Conservation (phyloP, 768 basidiomycete genomes). For the Rhodosporidiobolus sp. region DNA sequence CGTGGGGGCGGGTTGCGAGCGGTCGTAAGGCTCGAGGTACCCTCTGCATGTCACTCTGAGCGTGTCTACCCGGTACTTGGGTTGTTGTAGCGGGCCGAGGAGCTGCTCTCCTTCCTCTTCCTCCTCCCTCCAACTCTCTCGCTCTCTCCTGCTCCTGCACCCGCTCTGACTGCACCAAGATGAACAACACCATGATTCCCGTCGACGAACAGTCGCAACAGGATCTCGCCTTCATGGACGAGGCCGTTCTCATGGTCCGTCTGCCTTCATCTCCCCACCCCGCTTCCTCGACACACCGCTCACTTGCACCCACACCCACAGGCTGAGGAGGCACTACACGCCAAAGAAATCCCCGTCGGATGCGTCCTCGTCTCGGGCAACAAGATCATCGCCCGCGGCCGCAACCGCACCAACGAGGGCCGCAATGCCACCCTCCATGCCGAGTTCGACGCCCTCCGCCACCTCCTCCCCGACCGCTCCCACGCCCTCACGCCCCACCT, state of each 20-base stretch:
- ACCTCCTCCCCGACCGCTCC: slow-evolving; percentile 63
- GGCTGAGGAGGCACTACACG: slow-evolving; percentile 69
- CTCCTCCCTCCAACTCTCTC: too few relatives aligned
- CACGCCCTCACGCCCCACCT: slow-evolving; percentile 18
- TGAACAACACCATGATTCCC: slow-evolving; percentile 40
- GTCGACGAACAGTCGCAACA: slow-evolving; percentile 47
- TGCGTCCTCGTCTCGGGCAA: slow-evolving; percentile 85
- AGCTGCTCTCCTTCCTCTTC: too few relatives aligned
- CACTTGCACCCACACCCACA: slow-evolving; percentile 8
- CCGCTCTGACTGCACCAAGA: not conserved
- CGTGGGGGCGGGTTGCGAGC: too few relatives aligned
- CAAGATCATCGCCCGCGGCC: slow-evolving; percentile 73
- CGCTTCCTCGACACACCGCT: not conserved
- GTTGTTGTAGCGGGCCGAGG: too few relatives aligned
- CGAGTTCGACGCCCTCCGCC: slow-evolving; percentile 92
- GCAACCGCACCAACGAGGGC: slow-evolving; percentile 92
- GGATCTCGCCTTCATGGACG: slow-evolving; percentile 67
- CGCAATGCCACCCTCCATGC: slow-evolving; percentile 94
- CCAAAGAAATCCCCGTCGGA: slow-evolving; percentile 90
- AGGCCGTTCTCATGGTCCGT: slow-evolving; percentile 75
- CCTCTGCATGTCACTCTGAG: not conserved
- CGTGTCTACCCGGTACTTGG: not conserved
- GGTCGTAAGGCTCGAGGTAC: too few relatives aligned
- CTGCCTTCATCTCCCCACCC: not conserved
- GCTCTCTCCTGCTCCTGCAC: too few relatives aligned